These are phyloP conservation scores for Conticribra weissflogii DNA, from an alignment of 108 stramenopile species.

Conservation along the genomic window DNA sequence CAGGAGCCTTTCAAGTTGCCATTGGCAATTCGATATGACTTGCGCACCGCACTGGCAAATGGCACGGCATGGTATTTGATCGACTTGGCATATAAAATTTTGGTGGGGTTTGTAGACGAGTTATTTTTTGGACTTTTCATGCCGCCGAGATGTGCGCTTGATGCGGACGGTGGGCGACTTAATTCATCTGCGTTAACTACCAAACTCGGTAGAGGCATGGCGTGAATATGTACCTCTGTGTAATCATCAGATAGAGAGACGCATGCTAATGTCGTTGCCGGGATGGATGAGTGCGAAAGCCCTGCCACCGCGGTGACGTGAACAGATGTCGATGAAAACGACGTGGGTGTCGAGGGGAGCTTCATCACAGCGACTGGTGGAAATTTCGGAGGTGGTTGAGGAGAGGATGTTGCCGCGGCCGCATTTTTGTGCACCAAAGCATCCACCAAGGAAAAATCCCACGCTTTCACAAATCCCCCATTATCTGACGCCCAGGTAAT, in stretches of 20 bases:
- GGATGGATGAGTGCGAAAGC: conserved; percentile 12
- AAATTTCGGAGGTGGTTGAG: conserved; percentile 45
- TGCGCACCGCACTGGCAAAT: conserved; percentile 9
- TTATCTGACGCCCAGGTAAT: conserved; percentile 35
- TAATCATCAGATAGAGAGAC: conserved; percentile 37
- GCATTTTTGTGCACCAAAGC: conserved; percentile 3
- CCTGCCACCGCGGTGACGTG: conserved; percentile 26
- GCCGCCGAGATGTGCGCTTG: conserved; percentile 8
- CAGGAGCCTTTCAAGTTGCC: conserved; percentile 6
- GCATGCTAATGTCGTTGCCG: conserved; percentile 32
- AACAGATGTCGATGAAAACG: conserved; percentile 14
- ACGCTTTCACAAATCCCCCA: conserved; percentile 48
- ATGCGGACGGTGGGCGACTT: conserved; percentile 4
- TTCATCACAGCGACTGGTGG: conserved; percentile 39
- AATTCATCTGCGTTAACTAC: conserved; percentile 10
- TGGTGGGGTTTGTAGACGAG: conserved; percentile 5
- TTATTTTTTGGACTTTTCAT: not conserved
- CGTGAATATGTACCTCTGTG: conserved; percentile 31
- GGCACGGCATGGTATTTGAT: conserved; percentile 14
- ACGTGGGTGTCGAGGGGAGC: conserved; percentile 37
- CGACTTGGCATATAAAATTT: conserved; percentile 23
- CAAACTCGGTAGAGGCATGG: conserved; percentile 32
- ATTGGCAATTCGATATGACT: not conserved
- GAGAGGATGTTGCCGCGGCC: not conserved
- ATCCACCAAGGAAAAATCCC: conserved; percentile 35